Evolutionary conservation across 768 basidiomycete species (phyloP).

Genomic region (Sutorius australiensis): DNA sequence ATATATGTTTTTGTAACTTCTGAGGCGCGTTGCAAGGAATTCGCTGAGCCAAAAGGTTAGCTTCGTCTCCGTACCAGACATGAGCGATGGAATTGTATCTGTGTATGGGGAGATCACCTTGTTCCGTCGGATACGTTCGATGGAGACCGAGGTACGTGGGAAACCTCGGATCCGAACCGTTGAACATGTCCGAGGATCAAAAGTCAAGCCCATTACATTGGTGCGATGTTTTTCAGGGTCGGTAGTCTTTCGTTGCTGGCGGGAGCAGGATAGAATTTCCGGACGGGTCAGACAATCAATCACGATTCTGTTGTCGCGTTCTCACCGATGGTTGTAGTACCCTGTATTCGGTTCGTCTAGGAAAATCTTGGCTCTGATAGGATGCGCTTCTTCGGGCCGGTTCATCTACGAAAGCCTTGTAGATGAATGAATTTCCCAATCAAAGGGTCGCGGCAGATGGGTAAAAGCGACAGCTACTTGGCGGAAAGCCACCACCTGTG

Average conservation of each 20-base stretch:
- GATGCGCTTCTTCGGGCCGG: slow-evolving; percentile 8
- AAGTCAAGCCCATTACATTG: background rate
- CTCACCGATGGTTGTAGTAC: slow-evolving; percentile 10
- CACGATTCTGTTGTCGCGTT: background rate
- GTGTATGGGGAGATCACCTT: background rate
- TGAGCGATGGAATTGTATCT: background rate
- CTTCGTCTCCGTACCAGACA: slow-evolving; percentile 1
- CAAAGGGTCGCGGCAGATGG: slow-evolving; percentile 16
- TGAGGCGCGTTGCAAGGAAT: background rate
- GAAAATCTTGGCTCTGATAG: background rate
- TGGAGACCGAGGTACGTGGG: background rate
- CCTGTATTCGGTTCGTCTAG: background rate
- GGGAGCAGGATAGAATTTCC: background rate
- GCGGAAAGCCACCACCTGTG: background rate
- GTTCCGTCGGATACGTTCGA: background rate
- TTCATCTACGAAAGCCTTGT: background rate
- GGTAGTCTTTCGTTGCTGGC: background rate
- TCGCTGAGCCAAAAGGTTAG: slow-evolving; percentile 1
- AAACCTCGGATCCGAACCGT: background rate
- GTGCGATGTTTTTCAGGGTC: background rate
- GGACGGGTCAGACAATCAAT: background rate
- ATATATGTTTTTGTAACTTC: background rate
- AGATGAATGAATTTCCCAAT: slow-evolving; percentile 15
- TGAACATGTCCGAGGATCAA: slow-evolving; percentile 10
- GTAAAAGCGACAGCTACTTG: background rate